Percentiles rank a stretch among this genome's conserved stretches.
phyloP scores from a whole-genome alignment of 1,139 yeast species.

The Lodderomyces margitis region DNA sequence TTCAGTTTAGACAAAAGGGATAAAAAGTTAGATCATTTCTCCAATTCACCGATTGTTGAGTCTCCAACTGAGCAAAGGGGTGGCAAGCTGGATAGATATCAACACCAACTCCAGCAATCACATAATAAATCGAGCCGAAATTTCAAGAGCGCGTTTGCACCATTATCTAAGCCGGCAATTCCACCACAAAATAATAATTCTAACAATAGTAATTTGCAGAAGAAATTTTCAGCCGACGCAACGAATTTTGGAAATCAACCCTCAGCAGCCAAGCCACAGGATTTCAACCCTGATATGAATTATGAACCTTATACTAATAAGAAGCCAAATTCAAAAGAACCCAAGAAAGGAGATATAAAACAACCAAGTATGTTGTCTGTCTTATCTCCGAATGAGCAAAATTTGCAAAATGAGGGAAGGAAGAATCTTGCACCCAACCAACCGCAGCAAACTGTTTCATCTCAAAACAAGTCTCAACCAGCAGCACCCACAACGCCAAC shows the following conservation, averaged over 20 bases:
- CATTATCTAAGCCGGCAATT: slow-evolving; percentile 9
- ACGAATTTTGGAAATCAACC: slow-evolving; percentile 7
- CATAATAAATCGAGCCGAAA: not conserved
- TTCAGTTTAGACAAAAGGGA: not conserved
- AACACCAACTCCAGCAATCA: not conserved
- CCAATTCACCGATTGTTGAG: not conserved
- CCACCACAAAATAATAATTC: slow-evolving; percentile 7
- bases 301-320: not conserved
- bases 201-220: slow-evolving; percentile 5
- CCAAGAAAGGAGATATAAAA: slow-evolving; percentile 5
- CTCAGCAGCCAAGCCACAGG: not conserved
- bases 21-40: not conserved
- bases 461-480: slow-evolving; percentile 4
- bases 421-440: not conserved
- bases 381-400: not conserved
- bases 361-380: slow-evolving; percentile 14
- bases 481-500: slow-evolving; percentile 14
- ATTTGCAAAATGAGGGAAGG: not conserved
- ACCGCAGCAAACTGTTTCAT: not conserved
- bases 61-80: not conserved
- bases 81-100: not conserved
- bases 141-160: slow-evolving; percentile 7
- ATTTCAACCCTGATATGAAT: slow-evolving; percentile 1
- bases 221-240: slow-evolving; percentile 6
- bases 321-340: not conserved